A percentile compares a stretch with the other conserved stretches of the same genome.
phyloP scores from a whole-genome alignment of 1,284 basidiomycete genomes.

The Gomphus bonarii region DNA sequence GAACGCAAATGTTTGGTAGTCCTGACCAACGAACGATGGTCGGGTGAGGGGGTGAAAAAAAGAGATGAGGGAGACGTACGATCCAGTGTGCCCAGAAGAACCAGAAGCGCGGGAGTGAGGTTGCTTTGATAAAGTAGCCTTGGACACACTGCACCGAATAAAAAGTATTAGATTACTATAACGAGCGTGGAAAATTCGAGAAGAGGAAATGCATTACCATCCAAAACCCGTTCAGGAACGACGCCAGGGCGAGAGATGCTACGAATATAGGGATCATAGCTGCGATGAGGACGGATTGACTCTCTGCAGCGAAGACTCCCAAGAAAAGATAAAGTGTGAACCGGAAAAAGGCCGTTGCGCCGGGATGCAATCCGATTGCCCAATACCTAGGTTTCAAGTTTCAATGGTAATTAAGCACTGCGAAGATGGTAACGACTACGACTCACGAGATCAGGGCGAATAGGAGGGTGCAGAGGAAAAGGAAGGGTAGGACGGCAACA shows the following conservation, averaged over 20 bases:
- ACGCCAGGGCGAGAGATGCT: conserved; percentile 44
- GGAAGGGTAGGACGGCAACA: conserved; percentile 47
- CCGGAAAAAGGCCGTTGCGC: conserved; percentile 39
- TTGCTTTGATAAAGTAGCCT: conserved; percentile 35
- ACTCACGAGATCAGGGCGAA: conserved; percentile 32
- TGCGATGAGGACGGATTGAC: conserved; percentile 42
- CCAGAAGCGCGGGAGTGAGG: conserved; percentile 49
- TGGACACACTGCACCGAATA: conserved; percentile 20
- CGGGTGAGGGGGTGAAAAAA: background rate
- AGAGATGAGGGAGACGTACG: conserved; percentile 27
- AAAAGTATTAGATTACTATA: background rate
- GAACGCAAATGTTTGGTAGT: conserved; percentile 14
- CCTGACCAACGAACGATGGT: background rate
- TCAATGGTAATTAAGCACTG: background rate
- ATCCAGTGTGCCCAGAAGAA: conserved; percentile 47
- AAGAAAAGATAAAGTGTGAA: conserved; percentile 48
- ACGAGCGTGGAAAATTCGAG: background rate
- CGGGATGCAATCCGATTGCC: conserved; percentile 36
- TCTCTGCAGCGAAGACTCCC: conserved; percentile 46
- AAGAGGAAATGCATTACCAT: conserved; percentile 28
- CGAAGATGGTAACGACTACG: background rate
- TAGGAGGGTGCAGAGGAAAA: conserved; percentile 40
- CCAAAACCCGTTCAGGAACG: conserved; percentile 55
- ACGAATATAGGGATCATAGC: conserved; percentile 49
- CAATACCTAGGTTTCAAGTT: conserved; percentile 19